Conservation (phyloP, 2,329 filamentous ascomycete genomes). For the Trichoderma gracile region DNA sequence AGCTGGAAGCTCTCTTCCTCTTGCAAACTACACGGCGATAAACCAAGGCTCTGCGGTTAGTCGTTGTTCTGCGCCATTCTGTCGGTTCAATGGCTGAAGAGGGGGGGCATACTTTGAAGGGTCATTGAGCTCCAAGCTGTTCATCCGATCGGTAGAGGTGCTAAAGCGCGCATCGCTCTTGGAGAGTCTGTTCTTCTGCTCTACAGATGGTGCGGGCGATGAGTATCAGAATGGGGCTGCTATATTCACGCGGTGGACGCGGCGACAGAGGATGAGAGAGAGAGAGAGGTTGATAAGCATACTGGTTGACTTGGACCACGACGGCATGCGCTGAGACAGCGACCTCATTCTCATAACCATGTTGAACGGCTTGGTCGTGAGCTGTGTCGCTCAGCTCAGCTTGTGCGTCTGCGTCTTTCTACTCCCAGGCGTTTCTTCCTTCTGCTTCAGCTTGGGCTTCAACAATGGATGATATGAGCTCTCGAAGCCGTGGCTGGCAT, state of each 20-base stretch:
- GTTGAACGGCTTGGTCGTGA: neutral
- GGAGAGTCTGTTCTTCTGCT: slow-evolving; percentile 11
- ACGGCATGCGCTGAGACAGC: slow-evolving; percentile 20
- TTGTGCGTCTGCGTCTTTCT: no score
- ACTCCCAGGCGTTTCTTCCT: no score
- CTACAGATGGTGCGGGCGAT: neutral
- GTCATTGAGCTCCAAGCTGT: slow-evolving; percentile 18
- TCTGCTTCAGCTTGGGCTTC: neutral
- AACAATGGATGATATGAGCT: slow-evolving; percentile 1
- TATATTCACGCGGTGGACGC: slow-evolving; percentile 6
- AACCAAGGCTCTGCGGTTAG: neutral
- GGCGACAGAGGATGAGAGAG: neutral
- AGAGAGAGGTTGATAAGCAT: neutral
- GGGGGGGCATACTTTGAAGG: slow-evolving; percentile 8
- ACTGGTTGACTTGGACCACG: slow-evolving; percentile 21
- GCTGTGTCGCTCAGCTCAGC: no score
- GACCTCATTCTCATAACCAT: slow-evolving; percentile 24
- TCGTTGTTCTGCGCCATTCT: neutral
- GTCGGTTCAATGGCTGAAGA: neutral
- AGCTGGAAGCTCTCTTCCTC: slow-evolving; percentile 21
- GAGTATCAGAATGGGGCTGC: slow-evolving; percentile 4
- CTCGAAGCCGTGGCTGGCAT: slow-evolving; percentile 17
- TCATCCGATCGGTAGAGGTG: slow-evolving; percentile 17
- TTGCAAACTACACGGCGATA: neutral
- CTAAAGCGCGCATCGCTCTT: slow-evolving; percentile 17